Base-by-base conservation (phyloP, 1,284 basidiomycete genomes). In the Sanghuangporus sanghuang region DNA sequence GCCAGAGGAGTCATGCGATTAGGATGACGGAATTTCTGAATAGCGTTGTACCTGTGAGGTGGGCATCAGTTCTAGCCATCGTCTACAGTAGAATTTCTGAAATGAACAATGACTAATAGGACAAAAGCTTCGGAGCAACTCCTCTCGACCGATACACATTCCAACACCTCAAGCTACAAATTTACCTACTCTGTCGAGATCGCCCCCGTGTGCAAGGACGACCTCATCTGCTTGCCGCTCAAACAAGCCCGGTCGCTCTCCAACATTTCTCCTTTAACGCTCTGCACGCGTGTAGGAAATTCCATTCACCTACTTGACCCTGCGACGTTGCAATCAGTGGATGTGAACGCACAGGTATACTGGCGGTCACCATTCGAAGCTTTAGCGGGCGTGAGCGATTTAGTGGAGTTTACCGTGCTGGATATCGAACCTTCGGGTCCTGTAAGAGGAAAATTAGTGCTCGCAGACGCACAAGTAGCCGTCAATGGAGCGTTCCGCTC, bases 101-200 rank as follows among this genome's bases (percentile, higher is more conserved):
- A 61, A 32, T 12, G 38, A 54, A 16, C 18, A 53, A 40, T 23
- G 27, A 32, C 6, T 7, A 27, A 6, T 65, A 95, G 93, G 71
- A 87, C 89, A 63, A 98, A 97, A 78, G 79, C 90, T 16, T 97
- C 95, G 1, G 96, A 98, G 74, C 95, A 96, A 74, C 82, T 99
- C 18, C 85, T 99, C 59, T 96, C 95, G 16, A 83, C 89, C 52
- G 96, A 99, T 73, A 95, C 92, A 1, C 96, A 99, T 75, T 87
- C 90, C 48, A 87, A 86, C 68, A 97, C 95, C 1, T 92, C 95
- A 48, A 98, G 95, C 78, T 98, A 94, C 84, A 99, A 98, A 77
- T 96, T 94, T 76, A 96, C 95, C 3, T 99, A 96, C 81, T 97
- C 95, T 18, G 93, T 98, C 69, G 96, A 99, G 77, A 97, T 99